phyloP scores from a whole-genome alignment of 495 filamentous ascomycete species.

The Podospora pseudoanserina region DNA sequence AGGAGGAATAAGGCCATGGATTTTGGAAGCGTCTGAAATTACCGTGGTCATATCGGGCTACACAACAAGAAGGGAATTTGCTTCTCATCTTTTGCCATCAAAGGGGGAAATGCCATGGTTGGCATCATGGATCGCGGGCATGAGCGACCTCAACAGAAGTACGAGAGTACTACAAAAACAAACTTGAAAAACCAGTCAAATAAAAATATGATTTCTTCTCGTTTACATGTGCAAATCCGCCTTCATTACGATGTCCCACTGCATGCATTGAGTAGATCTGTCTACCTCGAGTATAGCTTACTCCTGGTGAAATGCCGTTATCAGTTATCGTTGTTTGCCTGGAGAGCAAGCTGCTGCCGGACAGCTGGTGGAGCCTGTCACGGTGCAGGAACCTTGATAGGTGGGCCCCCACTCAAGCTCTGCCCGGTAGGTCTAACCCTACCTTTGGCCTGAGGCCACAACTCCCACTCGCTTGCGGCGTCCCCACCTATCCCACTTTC shows the following conservation, averaged over 20 bases:
- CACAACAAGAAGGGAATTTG: neutral
- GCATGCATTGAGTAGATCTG: neutral
- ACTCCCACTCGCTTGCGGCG: slow-evolving; percentile 33
- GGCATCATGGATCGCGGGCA: neutral
- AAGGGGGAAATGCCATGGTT: neutral
- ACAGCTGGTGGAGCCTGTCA: slow-evolving; percentile 21
- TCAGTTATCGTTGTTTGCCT: neutral
- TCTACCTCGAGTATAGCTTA: neutral
- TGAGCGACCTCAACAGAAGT: neutral
- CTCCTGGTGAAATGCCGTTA: neutral
- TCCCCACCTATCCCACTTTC: slow-evolving; percentile 32
- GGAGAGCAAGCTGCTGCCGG: neutral
- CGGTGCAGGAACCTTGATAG: neutral
- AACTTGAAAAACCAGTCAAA: neutral
- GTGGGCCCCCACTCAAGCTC: slow-evolving; percentile 17
- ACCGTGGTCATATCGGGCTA: neutral
- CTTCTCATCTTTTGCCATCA: neutral
- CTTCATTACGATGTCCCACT: neutral
- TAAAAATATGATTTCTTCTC: neutral
- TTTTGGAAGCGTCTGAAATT: neutral
- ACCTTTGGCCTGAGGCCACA: slow-evolving; percentile 39
- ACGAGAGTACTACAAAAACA: neutral
- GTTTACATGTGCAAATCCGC: neutral
- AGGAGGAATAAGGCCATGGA: neutral
- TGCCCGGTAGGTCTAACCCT: slow-evolving; percentile 45